These are phyloP conservation scores for Lotus japonicus DNA, from an alignment of 306 rosid genomes.

Conservation along the genomic window DNA sequence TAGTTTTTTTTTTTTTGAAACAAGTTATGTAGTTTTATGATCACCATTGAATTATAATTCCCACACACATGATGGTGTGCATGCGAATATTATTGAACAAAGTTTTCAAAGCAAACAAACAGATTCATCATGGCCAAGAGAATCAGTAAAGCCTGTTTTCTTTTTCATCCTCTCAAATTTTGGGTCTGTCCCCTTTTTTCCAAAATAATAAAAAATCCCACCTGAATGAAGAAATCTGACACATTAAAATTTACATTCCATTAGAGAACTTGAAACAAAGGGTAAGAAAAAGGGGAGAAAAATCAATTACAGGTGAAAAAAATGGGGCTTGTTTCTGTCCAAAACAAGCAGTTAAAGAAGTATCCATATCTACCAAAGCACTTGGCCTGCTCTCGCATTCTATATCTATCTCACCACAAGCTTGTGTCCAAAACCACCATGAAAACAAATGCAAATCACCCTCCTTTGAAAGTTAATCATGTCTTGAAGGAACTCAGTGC, in stretches of 20 bases:
- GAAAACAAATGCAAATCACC: conserved; percentile 20
- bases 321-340: conserved; percentile 48
- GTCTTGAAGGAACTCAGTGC: conserved; percentile 15
- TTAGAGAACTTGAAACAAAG: conserved; percentile 22
- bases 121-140: background rate
- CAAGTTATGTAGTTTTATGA: no score
- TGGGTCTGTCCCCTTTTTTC: background rate
- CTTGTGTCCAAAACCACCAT: conserved; percentile 20
- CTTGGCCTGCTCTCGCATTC: conserved; percentile 25
- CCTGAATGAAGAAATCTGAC: conserved; percentile 37
- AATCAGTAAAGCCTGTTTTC: conserved; percentile 6
- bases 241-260: conserved; percentile 50
- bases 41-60: background rate
- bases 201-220: conserved; percentile 31
- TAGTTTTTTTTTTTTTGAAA: no score
- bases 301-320: conserved; percentile 55
- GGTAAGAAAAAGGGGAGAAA: conserved; percentile 1
- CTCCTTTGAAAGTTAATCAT: background rate
- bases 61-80: background rate
- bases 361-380: conserved; percentile 44
- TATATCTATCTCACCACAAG: conserved; percentile 15
- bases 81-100: background rate
- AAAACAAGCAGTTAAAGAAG: conserved; percentile 47
- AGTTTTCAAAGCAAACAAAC: background rate
- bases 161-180: conserved; percentile 11